A percentile compares a stretch with the other conserved stretches of the same genome.
Evolutionary conservation across 176 grass and related monocot genomes (phyloP).

Genomic region (Phragmites australis): DNA sequence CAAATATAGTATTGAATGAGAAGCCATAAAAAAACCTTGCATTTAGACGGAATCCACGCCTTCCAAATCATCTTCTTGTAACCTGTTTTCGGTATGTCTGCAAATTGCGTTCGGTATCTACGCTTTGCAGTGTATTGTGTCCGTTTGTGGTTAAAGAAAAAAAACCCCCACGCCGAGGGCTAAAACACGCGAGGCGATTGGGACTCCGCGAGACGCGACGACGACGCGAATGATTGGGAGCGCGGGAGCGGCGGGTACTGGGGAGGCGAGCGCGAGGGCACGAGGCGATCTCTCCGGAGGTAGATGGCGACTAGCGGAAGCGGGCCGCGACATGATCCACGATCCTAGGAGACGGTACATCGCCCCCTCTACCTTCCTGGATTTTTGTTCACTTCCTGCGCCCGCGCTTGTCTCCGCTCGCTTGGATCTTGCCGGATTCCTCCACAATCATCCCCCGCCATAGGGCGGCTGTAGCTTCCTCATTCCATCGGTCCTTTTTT

Average conservation of each 20-base stretch:
- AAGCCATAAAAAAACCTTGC: too few species aligned
- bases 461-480: constrained; percentile 15
- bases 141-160: too few species aligned
- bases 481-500: neutral
- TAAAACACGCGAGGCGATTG: too few species aligned
- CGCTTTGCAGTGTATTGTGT: too few species aligned
- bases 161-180: too few species aligned
- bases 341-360: constrained; percentile 51
- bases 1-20: too few species aligned
- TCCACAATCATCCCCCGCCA: constrained; percentile 9
- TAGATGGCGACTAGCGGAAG: constrained; percentile 39
- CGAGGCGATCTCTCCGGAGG: constrained; percentile 1
- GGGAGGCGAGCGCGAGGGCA: neutral
- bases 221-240: constrained; percentile 40
- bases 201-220: neutral
- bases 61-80: too few species aligned
- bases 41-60: too few species aligned
- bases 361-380: constrained; percentile 38
- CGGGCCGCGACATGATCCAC: constrained; percentile 57
- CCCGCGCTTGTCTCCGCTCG: constrained; percentile 35
- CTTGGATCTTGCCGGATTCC: constrained; percentile 54
- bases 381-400: constrained; percentile 44
- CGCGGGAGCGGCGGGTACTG: too few species aligned
- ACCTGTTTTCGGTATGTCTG: too few species aligned
- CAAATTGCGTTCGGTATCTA: too few species aligned